Evolutionary conservation across 768 basidiomycete genomes (phyloP).

Genomic region (Termitomyces eurrhizus): DNA sequence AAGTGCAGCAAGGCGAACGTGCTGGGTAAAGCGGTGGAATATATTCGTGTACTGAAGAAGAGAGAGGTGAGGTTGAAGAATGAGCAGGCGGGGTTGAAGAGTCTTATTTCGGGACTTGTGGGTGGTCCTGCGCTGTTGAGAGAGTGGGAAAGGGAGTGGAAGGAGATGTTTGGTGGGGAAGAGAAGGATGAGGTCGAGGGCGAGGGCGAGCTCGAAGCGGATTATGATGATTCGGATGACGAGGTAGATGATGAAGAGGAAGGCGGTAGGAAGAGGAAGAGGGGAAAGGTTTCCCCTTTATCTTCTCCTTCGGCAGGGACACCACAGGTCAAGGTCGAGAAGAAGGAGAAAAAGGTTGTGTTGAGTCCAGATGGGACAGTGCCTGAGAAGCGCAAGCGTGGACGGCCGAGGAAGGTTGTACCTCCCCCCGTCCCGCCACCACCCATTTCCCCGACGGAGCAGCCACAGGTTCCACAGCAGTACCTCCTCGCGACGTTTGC

Average conservation of each 20-base stretch:
- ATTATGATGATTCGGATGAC: slow-evolving; percentile 55
- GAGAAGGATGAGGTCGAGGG: slow-evolving; percentile 68
- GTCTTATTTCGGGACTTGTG: slow-evolving; percentile 66
- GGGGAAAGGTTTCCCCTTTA: slow-evolving; percentile 43
- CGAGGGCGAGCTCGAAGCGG: slow-evolving; percentile 46
- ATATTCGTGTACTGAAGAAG: slow-evolving; percentile 83
- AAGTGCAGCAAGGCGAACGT: slow-evolving; percentile 92
- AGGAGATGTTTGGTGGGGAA: slow-evolving; percentile 67
- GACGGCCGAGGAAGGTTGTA: slow-evolving; percentile 72
- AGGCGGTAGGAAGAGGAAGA: slow-evolving; percentile 56
- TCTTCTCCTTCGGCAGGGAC: slow-evolving; percentile 2
- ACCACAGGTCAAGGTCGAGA: slow-evolving; percentile 34
- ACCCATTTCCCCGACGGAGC: slow-evolving; percentile 20
- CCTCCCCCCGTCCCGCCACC: slow-evolving; percentile 36
- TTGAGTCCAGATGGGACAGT: slow-evolving; percentile 28
- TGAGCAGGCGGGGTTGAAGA: slow-evolving; percentile 73
- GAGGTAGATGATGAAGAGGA: slow-evolving; percentile 44
- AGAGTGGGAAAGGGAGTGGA: slow-evolving; percentile 79
- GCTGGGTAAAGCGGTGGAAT: slow-evolving; percentile 86
- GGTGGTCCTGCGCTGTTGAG: slow-evolving; percentile 66
- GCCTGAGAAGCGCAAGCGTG: slow-evolving; percentile 81
- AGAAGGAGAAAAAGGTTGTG: slow-evolving; percentile 45
- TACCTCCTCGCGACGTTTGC: slow-evolving; percentile 83
- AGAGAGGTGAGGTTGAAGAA: slow-evolving; percentile 67
- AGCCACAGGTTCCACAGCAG: slow-evolving; percentile 35